A percentile compares a stretch with the other conserved stretches of the same genome.
These are phyloP conservation scores for Trichoderma parareesei DNA, from an alignment of 495 filamentous ascomycete species.

Conservation along the genomic window DNA sequence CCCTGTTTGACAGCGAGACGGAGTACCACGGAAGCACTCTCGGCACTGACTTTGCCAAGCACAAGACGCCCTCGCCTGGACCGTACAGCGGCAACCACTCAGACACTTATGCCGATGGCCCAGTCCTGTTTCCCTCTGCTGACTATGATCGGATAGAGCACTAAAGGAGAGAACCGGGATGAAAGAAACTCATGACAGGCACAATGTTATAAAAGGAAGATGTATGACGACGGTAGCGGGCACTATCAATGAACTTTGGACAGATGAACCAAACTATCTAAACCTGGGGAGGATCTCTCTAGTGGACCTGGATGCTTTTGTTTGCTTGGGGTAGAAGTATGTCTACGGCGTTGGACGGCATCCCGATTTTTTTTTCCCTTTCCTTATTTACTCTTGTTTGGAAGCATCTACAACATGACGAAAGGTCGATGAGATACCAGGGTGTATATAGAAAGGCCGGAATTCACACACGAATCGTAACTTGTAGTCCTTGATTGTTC, in stretches of 20 bases:
- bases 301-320: background rate
- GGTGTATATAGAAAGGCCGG: constrained; percentile 7
- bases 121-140: constrained; percentile 33
- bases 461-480: background rate
- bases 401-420: background rate
- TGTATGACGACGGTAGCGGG: constrained; percentile 2
- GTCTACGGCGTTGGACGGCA: constrained; percentile 8
- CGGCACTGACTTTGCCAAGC: constrained; percentile 17
- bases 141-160: constrained; percentile 35
- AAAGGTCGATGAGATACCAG: constrained; percentile 6
- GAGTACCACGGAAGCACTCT: constrained; percentile 15
- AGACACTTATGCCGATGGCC: constrained; percentile 17
- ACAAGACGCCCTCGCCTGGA: constrained; percentile 21
- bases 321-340: constrained; percentile 8
- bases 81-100: constrained; percentile 12
- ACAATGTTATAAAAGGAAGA: background rate
- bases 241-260: constrained; percentile 8
- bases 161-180: background rate
- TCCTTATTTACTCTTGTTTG: background rate
- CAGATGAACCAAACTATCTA: background rate
- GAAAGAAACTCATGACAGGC: background rate
- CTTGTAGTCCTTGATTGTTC: background rate
- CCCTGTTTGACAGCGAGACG: constrained; percentile 23
- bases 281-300: background rate
- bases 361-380: background rate